Evolutionary conservation across 768 basidiomycete species (phyloP).

Genomic region (Exidia glandulosa): DNA sequence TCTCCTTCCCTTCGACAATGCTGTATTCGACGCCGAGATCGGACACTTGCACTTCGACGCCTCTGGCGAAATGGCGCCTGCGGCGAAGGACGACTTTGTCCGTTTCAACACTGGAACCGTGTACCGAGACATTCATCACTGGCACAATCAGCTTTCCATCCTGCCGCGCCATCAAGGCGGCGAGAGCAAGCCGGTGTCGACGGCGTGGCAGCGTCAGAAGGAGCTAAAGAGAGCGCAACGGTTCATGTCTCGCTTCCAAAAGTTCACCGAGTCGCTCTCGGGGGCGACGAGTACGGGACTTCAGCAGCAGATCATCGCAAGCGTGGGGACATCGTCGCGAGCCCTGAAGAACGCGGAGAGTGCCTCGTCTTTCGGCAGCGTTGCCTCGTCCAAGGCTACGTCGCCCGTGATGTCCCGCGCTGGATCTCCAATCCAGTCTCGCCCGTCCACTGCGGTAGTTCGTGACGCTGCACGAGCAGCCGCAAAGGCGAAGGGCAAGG

Average conservation of each 20-base stretch:
- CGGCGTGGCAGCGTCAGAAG: conserved; percentile 26
- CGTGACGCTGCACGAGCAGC: not conserved
- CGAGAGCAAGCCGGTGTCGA: conserved; percentile 19
- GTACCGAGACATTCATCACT: conserved; percentile 45
- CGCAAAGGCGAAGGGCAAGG: conserved; percentile 14
- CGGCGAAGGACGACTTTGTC: not conserved
- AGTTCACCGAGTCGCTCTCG: conserved; percentile 50
- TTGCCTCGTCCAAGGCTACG: not conserved
- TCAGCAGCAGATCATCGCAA: conserved; percentile 41
- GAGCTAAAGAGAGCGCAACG: conserved; percentile 37
- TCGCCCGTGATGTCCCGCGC: conserved; percentile 2
- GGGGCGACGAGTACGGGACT: conserved; percentile 48
- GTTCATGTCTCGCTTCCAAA: conserved; percentile 45
- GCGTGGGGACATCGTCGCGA: conserved; percentile 18
- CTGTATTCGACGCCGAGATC: conserved; percentile 24
- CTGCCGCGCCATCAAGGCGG: conserved; percentile 48
- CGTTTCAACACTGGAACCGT: conserved; percentile 31
- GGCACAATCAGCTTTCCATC: conserved; percentile 43
- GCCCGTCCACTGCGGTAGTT: not conserved
- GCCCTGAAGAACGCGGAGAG: not conserved
- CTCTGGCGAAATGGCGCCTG: conserved; percentile 10
- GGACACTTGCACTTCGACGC: not conserved
- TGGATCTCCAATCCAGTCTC: conserved; percentile 1
- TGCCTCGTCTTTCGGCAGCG: not conserved
- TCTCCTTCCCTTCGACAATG: conserved; percentile 28